phyloP scores from a whole-genome alignment of 2,329 filamentous ascomycete genomes.

The Trichoderma lentiforme region DNA sequence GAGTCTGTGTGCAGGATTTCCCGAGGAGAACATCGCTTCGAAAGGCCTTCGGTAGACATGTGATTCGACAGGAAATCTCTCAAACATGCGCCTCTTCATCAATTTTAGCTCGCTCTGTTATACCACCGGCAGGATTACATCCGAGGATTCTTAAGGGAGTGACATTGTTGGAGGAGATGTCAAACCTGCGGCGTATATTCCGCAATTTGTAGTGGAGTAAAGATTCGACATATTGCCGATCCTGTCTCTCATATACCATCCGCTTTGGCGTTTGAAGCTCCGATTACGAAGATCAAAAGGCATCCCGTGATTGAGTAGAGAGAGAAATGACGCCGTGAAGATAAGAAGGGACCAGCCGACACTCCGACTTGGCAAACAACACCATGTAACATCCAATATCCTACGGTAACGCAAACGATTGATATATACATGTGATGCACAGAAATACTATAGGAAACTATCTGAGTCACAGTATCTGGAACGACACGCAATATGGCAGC shows the following conservation, averaged over 20 bases:
- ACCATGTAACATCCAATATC: background rate
- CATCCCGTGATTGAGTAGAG: background rate
- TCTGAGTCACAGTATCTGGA: background rate
- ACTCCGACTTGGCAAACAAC: background rate
- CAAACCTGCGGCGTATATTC: background rate
- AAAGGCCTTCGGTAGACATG: background rate
- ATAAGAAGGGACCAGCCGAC: background rate
- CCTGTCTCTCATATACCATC: background rate
- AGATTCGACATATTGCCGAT: background rate
- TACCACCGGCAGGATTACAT: background rate
- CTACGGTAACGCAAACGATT: background rate
- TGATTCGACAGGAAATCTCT: background rate
- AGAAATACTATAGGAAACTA: background rate
- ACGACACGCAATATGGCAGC: background rate
- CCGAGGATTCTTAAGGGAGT: background rate
- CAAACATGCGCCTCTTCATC: background rate
- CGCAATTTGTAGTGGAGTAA: background rate
- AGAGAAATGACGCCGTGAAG: background rate
- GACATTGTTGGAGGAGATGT: background rate
- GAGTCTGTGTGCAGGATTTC: background rate
- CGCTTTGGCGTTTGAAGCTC: background rate
- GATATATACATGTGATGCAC: background rate
- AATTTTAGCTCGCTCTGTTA: background rate
- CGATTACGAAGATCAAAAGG: background rate
- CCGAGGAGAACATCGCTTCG: background rate